Evolutionary conservation across 148 eudicot species (phyloP), one percentile per base, ranked within the genome.

Genomic region (Arctostaphylos glauca): DNA sequence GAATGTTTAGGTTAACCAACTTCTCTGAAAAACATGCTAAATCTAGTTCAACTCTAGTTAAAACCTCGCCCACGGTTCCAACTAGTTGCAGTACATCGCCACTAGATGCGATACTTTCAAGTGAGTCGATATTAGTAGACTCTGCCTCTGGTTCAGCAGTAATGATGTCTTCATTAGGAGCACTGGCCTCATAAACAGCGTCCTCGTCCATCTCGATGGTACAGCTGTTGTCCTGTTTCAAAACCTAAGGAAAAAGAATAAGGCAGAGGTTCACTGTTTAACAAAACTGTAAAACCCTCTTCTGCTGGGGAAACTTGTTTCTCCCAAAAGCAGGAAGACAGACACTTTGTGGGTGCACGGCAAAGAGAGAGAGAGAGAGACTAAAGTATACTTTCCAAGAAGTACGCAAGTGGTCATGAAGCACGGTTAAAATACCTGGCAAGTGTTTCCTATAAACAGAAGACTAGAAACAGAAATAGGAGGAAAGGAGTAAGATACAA

Each of bases 21-120:
- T 93, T 97, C 86, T 97, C 99, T 55, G 91, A 85, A 79, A 89
- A 85, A 87, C 90, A 86, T 12, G 97, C 94, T 86, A 90, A 80
- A 82, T 92, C 95, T 78, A 94, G 89, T 81, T 93, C 94, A 67
- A 91, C 78, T 83, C 88, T 90, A 23, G 90, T 84, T 59, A 94
- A 77, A 84, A 86, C 18, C 86, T 88, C 90, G 62, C 84, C 82
- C 49, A 85, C 87, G 79, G 82, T 84, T 84, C 84, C 89, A 50
- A 87, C 56, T 83, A 84, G 88, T 76, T 79, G 88, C 86, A 75
- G 52, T 59, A 78, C 81, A 80, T 89, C 92, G 80, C 83, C 92
- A 79, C 83, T 74, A 48, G 92, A 88, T 38, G 88, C 87, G 6
- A 53, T 71, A 64, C 82, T 88, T 82, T 90, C 92, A 47, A 81